A percentile compares a stretch with the other conserved stretches of the same genome.
These are phyloP conservation scores for Theobroma grandiflorum DNA, from an alignment of 441 rosid species.

Conservation along the genomic window DNA sequence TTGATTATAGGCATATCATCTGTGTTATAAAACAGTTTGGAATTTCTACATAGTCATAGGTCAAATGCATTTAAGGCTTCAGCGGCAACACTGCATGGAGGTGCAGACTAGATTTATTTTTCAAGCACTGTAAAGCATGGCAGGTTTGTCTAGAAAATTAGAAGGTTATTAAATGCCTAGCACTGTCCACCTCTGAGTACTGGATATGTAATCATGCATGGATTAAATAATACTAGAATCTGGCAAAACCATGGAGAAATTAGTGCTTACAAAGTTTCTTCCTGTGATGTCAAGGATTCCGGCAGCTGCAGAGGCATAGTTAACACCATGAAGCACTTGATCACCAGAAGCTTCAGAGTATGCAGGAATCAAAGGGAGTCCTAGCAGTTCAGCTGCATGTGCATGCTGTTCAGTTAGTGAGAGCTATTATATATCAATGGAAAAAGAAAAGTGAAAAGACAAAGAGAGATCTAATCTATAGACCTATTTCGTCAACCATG, in stretches of 20 bases:
- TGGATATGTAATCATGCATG: background rate
- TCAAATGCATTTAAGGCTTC: constrained; percentile 11
- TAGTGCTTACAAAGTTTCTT: constrained; percentile 79
- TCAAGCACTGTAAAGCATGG: background rate
- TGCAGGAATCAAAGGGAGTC: constrained; percentile 88
- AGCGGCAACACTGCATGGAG: constrained; percentile 15
- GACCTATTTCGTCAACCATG: constrained; percentile 93
- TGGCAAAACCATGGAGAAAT: background rate
- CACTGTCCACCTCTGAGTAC: too few species aligned
- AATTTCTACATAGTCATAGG: background rate
- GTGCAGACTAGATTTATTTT: background rate
- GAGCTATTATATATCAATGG: background rate
- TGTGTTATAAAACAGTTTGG: background rate
- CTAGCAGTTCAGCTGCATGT: constrained; percentile 77
- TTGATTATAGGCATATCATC: background rate
- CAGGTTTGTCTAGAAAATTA: background rate
- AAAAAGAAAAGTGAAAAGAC: background rate
- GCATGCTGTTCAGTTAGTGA: constrained; percentile 13
- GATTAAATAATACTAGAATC: background rate
- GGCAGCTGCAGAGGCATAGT: constrained; percentile 97
- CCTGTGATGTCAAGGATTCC: constrained; percentile 93
- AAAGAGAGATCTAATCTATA: too few species aligned
- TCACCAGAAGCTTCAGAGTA: constrained; percentile 75
- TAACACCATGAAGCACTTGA: constrained; percentile 79
- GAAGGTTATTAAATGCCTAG: background rate